Evolutionary conservation across 164 flowering plant genomes (phyloP).

Genomic region (Aristolochia californica): DNA sequence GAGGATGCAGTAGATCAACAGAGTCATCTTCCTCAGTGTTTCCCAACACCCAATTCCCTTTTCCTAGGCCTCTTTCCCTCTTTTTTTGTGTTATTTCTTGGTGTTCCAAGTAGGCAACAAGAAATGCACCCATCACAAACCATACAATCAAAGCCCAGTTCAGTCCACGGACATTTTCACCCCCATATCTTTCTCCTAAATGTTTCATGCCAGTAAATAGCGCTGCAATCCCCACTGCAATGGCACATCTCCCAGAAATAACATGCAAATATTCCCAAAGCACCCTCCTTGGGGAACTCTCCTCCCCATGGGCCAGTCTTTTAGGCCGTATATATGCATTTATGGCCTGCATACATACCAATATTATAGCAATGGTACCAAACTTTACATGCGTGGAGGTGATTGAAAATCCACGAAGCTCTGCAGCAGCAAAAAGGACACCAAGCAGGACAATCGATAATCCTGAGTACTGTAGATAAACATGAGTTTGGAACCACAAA

Average conservation of each 20-base stretch:
- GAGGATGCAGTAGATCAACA: constrained; percentile 53
- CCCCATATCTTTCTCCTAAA: constrained; percentile 78
- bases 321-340: constrained; percentile 78
- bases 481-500: constrained; percentile 86
- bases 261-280: constrained; percentile 82
- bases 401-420: constrained; percentile 69
- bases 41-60: constrained; percentile 81
- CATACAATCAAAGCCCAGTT: constrained; percentile 66
- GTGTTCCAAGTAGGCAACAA: constrained; percentile 61
- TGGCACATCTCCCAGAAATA: constrained; percentile 57
- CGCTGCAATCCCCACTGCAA: constrained; percentile 62
- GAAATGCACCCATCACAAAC: constrained; percentile 51
- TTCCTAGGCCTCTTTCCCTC: constrained; percentile 32
- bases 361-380: constrained; percentile 55
- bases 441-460: constrained; percentile 70
- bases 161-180: constrained; percentile 58
- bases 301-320: constrained; percentile 49
- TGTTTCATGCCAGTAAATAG: constrained; percentile 84
- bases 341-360: constrained; percentile 67
- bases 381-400: constrained; percentile 82
- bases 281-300: constrained; percentile 38
- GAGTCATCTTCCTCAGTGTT: constrained; percentile 76
- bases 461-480: constrained; percentile 91
- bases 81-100: constrained; percentile 31
- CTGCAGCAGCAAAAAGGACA: constrained; percentile 90